phyloP scores from a whole-genome alignment of 495 filamentous ascomycete genomes.

The Aspergillus bridgeri region DNA sequence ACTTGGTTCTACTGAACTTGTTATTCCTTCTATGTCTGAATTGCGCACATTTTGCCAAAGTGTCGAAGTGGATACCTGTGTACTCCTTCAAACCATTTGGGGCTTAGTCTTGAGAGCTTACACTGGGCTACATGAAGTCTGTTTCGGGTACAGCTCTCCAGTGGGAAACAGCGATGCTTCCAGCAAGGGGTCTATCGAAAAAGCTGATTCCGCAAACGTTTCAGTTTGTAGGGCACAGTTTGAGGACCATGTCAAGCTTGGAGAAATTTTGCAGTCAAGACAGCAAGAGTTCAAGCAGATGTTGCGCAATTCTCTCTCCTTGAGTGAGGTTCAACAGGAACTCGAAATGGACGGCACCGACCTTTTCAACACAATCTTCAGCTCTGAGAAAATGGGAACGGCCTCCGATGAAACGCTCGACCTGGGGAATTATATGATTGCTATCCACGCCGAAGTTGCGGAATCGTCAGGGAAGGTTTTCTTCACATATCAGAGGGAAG shows the following conservation, averaged over 20 bases:
- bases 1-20: slow-evolving; percentile 6
- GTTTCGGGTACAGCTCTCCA: slow-evolving; percentile 51
- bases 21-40: slow-evolving; percentile 11
- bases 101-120: slow-evolving; percentile 51
- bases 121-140: slow-evolving; percentile 50
- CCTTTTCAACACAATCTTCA: slow-evolving; percentile 52
- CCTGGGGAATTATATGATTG: slow-evolving; percentile 49
- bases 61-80: slow-evolving; percentile 24
- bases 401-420: slow-evolving; percentile 7
- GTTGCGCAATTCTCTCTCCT: slow-evolving; percentile 32
- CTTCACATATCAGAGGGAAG: slow-evolving; percentile 39
- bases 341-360: slow-evolving; percentile 33
- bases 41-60: slow-evolving; percentile 35
- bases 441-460: slow-evolving; percentile 54
- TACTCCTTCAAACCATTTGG: slow-evolving; percentile 50
- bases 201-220: slow-evolving; percentile 10
- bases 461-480: slow-evolving; percentile 28
- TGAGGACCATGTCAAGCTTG: slow-evolving; percentile 29
- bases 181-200: slow-evolving; percentile 1
- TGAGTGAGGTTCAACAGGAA: slow-evolving; percentile 40
- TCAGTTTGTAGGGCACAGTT: slow-evolving; percentile 35
- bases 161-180: slow-evolving; percentile 20
- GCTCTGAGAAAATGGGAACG: neutral
- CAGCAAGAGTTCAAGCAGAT: slow-evolving; percentile 34
- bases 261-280: slow-evolving; percentile 33